Conservation (phyloP, 371 early-diverging fungal species). For the Paraphysoderma sedebokerense region DNA sequence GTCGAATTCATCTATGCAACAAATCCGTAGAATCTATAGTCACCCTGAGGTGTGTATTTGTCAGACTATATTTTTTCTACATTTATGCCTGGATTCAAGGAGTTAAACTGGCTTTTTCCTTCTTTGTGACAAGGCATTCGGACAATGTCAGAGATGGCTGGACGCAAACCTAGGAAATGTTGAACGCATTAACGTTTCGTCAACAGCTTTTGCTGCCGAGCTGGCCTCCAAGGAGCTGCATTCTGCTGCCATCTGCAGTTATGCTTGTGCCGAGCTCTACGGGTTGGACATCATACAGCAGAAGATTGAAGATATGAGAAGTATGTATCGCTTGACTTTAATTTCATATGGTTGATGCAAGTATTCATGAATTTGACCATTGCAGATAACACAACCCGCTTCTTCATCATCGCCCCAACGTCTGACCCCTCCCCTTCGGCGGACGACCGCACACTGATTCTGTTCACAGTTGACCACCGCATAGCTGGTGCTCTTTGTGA, state of each 20-base stretch:
- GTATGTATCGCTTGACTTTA: constrained; percentile 5
- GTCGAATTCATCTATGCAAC: constrained; percentile 34
- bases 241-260: constrained; percentile 70
- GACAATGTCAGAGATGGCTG: constrained; percentile 67
- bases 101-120: background rate
- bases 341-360: too few relatives aligned
- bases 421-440: constrained; percentile 21
- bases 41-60: constrained; percentile 60
- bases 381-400: constrained; percentile 73
- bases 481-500: constrained; percentile 79
- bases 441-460: constrained; percentile 1
- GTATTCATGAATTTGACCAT: too few relatives aligned
- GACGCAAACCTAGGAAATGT: constrained; percentile 31
- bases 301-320: constrained; percentile 50
- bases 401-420: constrained; percentile 69
- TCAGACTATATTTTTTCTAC: background rate
- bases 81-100: background rate
- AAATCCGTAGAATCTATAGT: constrained; percentile 65
- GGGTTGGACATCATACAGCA: constrained; percentile 49
- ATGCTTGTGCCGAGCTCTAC: constrained; percentile 63
- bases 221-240: constrained; percentile 58
- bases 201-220: constrained; percentile 79
- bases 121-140: constrained; percentile 76
- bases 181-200: constrained; percentile 53
- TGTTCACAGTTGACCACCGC: constrained; percentile 51